Evolutionary conservation across 345 rosid species (phyloP), one percentile per base, ranked within the genome.

Genomic region (Turritis glabra): DNA sequence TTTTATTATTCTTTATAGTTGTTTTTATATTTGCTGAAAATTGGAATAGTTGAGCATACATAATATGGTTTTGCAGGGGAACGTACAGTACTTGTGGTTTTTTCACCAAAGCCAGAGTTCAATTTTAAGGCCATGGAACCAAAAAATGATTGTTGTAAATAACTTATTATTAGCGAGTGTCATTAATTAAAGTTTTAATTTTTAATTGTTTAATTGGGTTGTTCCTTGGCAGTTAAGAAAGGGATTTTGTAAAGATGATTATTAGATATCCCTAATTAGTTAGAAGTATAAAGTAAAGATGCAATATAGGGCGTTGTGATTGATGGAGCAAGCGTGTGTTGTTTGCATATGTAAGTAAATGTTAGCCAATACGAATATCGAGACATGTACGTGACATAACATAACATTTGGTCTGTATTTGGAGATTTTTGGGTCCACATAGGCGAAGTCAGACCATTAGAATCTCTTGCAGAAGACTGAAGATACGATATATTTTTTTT

Each of bases 301-400:
- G 43, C 40, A 58, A 58, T 12, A 67, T n/a, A 74, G 26, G 56
- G 38, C 65, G 57, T 14, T 51, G 60, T 61, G 62, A 51, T 72
- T 72, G 62, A 62, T 62, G 9, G 64, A 64, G 77, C 56, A 64
- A 43, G 50, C 27, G 72, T 41, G 68, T 59, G 62, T 67, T 67
- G 44, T 67, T 67, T 65, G 47, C 40, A 25, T 25, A 18, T 52
- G 40, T 12, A 38, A 55, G 43, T 46, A 47, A 66, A 56, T 35
- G 72, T 57, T 47, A 67, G 68, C 79, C 79, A 75, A 68, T 68
- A 75, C 74, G 79, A 68, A 68, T 75, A 68, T 75, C 79, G 79
- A 75, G 79, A 75, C 56, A 75, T 51, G 79, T 75, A 59, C 74
- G 69, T 67, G 74, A 75, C 79, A 50, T 67, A 47, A 67, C 79